Evolutionary conservation across 192 early-diverging fungal genomes (phyloP), one percentile per base, ranked within the genome.

Genomic region (Mortierella claussenii): DNA sequence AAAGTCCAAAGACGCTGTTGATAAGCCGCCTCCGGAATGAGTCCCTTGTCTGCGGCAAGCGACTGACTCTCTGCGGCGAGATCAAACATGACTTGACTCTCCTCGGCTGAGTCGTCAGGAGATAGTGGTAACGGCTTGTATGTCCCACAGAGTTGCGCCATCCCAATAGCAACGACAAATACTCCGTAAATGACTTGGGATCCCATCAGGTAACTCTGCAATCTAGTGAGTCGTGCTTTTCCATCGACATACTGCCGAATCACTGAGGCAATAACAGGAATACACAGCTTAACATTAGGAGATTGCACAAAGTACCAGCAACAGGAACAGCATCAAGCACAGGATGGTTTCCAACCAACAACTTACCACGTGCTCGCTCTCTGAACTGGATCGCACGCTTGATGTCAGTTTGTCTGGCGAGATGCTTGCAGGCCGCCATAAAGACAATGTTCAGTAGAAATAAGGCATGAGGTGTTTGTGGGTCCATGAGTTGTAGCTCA

Each of bases 311-410:
- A n/a, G n/a, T n/a, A n/a, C n/a, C n/a, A 58, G 24, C 27, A 13
- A 20, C 15, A 12, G 21, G n/a, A 20, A 59, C 8, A 26, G 37
- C 37, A 40, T 40, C 37, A n/a, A n/a, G n/a, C n/a, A n/a, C n/a
- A n/a, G n/a, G n/a, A n/a, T n/a, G n/a, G n/a, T n/a, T n/a, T n/a
- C 13, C 37, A 40, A 10, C 17, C n/a, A 28, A 18, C 0, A n/a
- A 60, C 34, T 50, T 67, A 76, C 73, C 73, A 40, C 51, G 42
- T 1, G 73, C 73, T 20, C 73, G 73, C 24, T 76, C 73, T 2
- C 73, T 55, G 37, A 76, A 76, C 37, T 76, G 73, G 6, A 76
- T 60, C 15, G 73, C 73, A 15, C 73, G 73, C 32, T 76, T 76
- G 28, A 76, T 67, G 30, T 76, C 64, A 2, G 50, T 62, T 23